A percentile compares a stretch with the other conserved stretches of the same genome.
Conservation (phyloP, 2,329 filamentous ascomycete genomes). For the Beauveria sp. region DNA sequence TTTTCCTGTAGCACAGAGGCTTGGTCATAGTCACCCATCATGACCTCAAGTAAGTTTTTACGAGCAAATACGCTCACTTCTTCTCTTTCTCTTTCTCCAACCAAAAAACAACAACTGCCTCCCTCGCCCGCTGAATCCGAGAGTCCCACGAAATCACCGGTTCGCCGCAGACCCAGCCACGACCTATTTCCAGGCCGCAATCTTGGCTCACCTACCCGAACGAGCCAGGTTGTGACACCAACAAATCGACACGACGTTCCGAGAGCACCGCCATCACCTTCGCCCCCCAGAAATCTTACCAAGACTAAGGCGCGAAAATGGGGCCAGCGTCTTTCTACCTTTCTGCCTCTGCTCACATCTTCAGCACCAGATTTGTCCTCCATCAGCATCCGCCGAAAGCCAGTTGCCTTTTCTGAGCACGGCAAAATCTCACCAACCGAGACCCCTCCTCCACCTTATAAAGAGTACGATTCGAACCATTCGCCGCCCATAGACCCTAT, state of each 20-base stretch:
- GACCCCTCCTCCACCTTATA: slow-evolving; percentile 17
- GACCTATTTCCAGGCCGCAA: background rate
- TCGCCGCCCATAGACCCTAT: background rate
- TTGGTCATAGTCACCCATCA: slow-evolving; percentile 28
- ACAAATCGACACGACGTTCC: background rate
- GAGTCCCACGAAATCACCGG: slow-evolving; percentile 4
- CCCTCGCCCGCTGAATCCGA: slow-evolving; percentile 13
- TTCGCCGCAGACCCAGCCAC: slow-evolving; percentile 7
- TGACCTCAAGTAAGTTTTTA: slow-evolving; percentile 40
- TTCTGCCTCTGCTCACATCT: slow-evolving; percentile 31
- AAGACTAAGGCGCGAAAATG: slow-evolving; percentile 26
- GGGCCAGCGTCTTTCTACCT: slow-evolving; percentile 28
- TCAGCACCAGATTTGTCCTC: slow-evolving; percentile 22
- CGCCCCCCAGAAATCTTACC: background rate
- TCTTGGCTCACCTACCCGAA: background rate
- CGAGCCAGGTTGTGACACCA: slow-evolving; percentile 1
- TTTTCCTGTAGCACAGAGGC: slow-evolving; percentile 18
- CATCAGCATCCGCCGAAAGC: slow-evolving; percentile 19
- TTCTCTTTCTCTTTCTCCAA: slow-evolving; percentile 27
- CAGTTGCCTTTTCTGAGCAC: slow-evolving; percentile 16
- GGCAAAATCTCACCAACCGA: slow-evolving; percentile 13
- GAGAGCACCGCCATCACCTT: background rate
- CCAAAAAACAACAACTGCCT: slow-evolving; percentile 16
- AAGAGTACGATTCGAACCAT: slow-evolving; percentile 7
- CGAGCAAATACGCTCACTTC: slow-evolving; percentile 26